Conservation (phyloP, 2,329 filamentous ascomycete species). For the Calonectria henricotiae region DNA sequence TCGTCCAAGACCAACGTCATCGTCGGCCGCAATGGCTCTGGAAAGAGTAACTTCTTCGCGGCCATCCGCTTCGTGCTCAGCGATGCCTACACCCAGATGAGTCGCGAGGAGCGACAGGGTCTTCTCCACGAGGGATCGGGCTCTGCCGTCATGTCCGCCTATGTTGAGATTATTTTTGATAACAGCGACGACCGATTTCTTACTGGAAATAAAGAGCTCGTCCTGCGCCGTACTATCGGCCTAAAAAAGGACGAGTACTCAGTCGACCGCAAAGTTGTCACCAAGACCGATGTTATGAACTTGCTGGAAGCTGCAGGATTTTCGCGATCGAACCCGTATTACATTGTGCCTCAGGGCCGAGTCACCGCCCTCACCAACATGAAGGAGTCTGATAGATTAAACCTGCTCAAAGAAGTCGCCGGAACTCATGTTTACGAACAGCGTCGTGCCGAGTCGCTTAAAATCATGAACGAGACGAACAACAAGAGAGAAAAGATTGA, state of each 20-base stretch:
- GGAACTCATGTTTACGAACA: constrained; percentile 98
- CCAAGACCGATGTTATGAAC: constrained; percentile 94
- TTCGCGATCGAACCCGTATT: constrained; percentile 97
- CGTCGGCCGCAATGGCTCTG: constrained; percentile 98
- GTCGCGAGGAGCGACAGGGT: constrained; percentile 94
- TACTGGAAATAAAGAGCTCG: constrained; percentile 91
- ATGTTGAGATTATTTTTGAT: constrained; percentile 99
- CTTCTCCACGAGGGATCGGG: constrained; percentile 98
- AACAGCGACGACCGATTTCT: constrained; percentile 97
- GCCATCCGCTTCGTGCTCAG: constrained; percentile 98
- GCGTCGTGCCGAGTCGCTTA: constrained; percentile 89
- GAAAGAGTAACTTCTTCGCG: constrained; percentile 99
- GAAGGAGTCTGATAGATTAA: constrained; percentile 94
- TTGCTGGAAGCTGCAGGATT: constrained; percentile 96
- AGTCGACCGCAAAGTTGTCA: constrained; percentile 95
- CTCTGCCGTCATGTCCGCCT: constrained; percentile 98
- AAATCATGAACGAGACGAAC: constrained; percentile 97
- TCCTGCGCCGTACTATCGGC: constrained; percentile 93
- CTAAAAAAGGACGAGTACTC: constrained; percentile 99
- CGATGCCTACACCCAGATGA: constrained; percentile 97
- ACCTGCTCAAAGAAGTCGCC: constrained; percentile 96
- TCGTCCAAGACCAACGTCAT: constrained; percentile 98
- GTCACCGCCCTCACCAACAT: constrained; percentile 98
- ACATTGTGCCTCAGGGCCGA: constrained; percentile 97
- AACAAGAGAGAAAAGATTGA: constrained; percentile 97